A percentile compares a stretch with the other conserved stretches of the same genome.
These are phyloP conservation scores for Blastocystis sp. DNA, from an alignment of 352 stramenopile genomes.

Conservation along the genomic window DNA sequence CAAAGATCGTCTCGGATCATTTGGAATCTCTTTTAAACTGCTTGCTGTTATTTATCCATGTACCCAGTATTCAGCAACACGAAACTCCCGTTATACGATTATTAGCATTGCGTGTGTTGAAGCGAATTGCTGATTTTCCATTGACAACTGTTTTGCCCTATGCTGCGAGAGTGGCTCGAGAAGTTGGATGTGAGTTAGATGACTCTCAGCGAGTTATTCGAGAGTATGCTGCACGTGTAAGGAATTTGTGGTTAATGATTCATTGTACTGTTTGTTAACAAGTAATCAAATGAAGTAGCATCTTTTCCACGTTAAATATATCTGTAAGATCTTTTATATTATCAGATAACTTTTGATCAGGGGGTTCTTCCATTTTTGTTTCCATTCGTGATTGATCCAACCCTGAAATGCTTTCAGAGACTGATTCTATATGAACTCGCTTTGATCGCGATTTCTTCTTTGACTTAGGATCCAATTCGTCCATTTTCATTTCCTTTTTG, in stretches of 20 bases:
- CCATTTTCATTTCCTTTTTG: background rate
- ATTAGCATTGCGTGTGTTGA: background rate
- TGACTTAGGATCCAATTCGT: background rate
- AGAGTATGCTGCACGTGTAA: background rate
- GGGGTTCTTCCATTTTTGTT: too few species aligned
- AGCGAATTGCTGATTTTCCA: background rate
- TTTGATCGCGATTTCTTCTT: background rate
- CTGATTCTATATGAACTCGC: background rate
- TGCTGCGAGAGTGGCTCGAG: background rate
- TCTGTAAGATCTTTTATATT: background rate
- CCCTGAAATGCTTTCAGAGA: too few species aligned
- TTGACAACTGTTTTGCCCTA: background rate
- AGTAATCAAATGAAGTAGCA: background rate
- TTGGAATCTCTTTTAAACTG: background rate
- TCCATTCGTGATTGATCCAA: too few species aligned
- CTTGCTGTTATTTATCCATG: background rate
- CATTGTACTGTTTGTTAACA: slow-evolving; percentile 41
- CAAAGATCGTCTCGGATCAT: background rate
- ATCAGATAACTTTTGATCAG: background rate
- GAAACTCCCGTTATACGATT: background rate
- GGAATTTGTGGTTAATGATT: slow-evolving; percentile 57
- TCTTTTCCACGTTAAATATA: background rate
- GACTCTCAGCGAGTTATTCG: slow-evolving; percentile 27
- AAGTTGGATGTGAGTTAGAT: background rate
- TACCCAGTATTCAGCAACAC: background rate